phyloP scores from a whole-genome alignment of 352 stramenopile species.

The Phytophthora gonapodyides region DNA sequence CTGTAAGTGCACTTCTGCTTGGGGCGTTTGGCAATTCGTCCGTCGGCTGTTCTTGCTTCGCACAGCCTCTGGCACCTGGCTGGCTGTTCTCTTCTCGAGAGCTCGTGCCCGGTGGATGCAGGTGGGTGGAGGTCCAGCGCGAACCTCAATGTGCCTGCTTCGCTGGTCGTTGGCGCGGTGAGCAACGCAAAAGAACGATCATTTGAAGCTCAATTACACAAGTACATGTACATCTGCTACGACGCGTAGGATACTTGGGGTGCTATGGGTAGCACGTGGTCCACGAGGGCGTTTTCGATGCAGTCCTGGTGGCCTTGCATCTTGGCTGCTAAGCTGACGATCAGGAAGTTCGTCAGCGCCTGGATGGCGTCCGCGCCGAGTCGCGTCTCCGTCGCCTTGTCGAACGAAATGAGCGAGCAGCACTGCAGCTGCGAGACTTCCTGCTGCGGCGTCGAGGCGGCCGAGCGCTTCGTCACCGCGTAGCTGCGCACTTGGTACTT shows the following conservation, averaged over 20 bases:
- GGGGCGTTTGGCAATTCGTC: constrained; percentile 4
- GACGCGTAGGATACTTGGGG: constrained; percentile 1
- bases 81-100: constrained; percentile 14
- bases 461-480: constrained; percentile 25
- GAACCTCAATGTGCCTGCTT: background rate
- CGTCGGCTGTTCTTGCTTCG: background rate
- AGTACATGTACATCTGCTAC: no score
- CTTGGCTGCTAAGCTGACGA: constrained; percentile 24
- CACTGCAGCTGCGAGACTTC: constrained; percentile 31
- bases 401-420: constrained; percentile 32
- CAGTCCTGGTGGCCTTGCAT: constrained; percentile 34
- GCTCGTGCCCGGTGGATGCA: constrained; percentile 1
- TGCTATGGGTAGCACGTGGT: constrained; percentile 18
- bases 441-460: constrained; percentile 22
- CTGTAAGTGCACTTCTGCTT: background rate
- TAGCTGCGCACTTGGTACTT: constrained; percentile 30
- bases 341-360: constrained; percentile 30
- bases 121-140: background rate
- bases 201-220: no score
- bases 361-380: constrained; percentile 19
- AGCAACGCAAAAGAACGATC: constrained; percentile 8
- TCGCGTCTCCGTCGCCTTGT: constrained; percentile 17
- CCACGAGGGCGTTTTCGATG: constrained; percentile 38
- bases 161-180: no score
- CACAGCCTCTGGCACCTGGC: constrained; percentile 17